These are phyloP conservation scores for Santalum album DNA, from an alignment of 164 flowering plant species.

Conservation along the genomic window DNA sequence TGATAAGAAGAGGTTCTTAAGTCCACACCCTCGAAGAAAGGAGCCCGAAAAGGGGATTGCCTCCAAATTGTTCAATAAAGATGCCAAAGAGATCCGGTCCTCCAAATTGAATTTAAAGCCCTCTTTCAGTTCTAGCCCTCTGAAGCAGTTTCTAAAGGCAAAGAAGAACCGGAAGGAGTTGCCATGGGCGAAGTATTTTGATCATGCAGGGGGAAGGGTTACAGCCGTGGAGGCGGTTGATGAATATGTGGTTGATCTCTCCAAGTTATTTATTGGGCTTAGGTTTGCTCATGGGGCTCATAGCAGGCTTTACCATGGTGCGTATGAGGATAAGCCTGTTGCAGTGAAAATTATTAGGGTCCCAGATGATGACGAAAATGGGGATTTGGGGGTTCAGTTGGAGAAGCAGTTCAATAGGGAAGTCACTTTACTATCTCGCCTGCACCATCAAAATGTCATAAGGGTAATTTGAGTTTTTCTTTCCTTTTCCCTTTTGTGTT, in stretches of 20 bases:
- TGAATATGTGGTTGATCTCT: conserved; percentile 60
- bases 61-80: conserved; percentile 23
- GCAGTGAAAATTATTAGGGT: conserved; percentile 68
- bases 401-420: conserved; percentile 72
- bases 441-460: conserved; percentile 68
- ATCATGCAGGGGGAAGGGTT: conserved; percentile 65
- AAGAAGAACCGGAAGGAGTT: conserved; percentile 44
- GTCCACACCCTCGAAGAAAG: conserved; percentile 50
- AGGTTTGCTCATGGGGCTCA: conserved; percentile 83
- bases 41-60: conserved; percentile 29
- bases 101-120: conserved; percentile 7
- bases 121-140: conserved; percentile 17
- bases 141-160: conserved; percentile 32
- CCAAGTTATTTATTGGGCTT: conserved; percentile 58
- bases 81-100: conserved; percentile 13
- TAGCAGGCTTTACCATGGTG: conserved; percentile 78
- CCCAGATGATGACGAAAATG: conserved; percentile 82
- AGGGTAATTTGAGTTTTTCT: conserved; percentile 34
- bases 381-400: conserved; percentile 42
- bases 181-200: conserved; percentile 71
- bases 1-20: conserved; percentile 50
- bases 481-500: background rate
- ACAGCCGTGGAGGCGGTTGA: conserved; percentile 58
- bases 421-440: conserved; percentile 57
- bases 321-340: conserved; percentile 64